These are phyloP conservation scores for Aureobasidium sp. DNA, from an alignment of 2,329 filamentous ascomycete species.

Conservation along the genomic window DNA sequence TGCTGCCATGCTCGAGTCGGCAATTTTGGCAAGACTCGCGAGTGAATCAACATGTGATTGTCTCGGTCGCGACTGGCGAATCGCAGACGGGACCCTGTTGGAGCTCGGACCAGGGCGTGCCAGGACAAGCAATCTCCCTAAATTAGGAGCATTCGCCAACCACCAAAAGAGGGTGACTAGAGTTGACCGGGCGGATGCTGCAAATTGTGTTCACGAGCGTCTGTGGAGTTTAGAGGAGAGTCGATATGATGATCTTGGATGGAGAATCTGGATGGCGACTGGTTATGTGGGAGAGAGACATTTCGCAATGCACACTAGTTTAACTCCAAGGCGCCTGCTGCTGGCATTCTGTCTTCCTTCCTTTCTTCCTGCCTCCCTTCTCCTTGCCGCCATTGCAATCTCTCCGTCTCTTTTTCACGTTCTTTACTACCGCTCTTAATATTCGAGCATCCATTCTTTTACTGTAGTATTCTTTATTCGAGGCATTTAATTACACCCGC, in stretches of 20 bases:
- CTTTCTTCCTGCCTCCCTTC: neutral
- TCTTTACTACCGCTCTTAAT: slow-evolving; percentile 1
- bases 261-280: neutral
- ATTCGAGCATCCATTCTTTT: slow-evolving; percentile 13
- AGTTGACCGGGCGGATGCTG: neutral
- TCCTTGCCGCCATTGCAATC: neutral
- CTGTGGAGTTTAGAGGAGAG: neutral
- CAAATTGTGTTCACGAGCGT: slow-evolving; percentile 3
- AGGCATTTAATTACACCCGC: slow-evolving; percentile 12
- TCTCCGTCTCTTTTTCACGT: neutral
- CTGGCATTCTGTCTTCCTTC: neutral
- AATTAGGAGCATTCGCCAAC: neutral
- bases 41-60: neutral
- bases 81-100: no score
- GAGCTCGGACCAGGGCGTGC: neutral
- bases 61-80: neutral
- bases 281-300: neutral
- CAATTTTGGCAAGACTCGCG: neutral
- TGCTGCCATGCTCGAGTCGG: slow-evolving; percentile 3
- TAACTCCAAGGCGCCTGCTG: slow-evolving; percentile 2
- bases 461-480: neutral
- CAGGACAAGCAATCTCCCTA: neutral
- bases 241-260: slow-evolving; percentile 1
- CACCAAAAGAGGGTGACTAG: slow-evolving; percentile 9
- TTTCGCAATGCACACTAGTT: slow-evolving; percentile 5